phyloP scores from a whole-genome alignment of 495 filamentous ascomycete genomes.

The Penicillium crystallinum region DNA sequence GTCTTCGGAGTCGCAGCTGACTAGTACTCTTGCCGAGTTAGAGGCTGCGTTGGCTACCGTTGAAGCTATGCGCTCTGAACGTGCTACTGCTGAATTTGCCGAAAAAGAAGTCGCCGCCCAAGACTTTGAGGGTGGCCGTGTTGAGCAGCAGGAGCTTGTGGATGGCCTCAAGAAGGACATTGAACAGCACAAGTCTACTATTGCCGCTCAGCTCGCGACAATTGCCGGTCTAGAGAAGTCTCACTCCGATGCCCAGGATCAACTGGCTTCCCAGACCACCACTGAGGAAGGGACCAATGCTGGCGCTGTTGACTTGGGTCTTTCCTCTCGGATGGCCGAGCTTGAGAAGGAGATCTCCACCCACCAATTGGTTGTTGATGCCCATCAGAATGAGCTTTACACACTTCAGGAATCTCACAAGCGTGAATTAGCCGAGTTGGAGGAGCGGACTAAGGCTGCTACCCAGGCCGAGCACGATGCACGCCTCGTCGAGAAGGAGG shows the following conservation, averaged over 20 bases:
- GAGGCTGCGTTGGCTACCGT: conserved; percentile 49
- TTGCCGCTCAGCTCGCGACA: conserved; percentile 56
- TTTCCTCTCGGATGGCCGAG: conserved; percentile 49
- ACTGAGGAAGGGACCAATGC: conserved; percentile 21
- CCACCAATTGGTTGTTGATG: conserved; percentile 50
- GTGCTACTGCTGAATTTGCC: conserved; percentile 27
- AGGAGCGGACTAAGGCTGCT: conserved; percentile 33
- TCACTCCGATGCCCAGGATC: conserved; percentile 52
- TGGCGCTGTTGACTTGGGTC: conserved; percentile 38
- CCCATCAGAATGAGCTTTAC: conserved; percentile 50
- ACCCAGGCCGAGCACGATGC: conserved; percentile 44
- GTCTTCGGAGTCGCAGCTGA: conserved; percentile 65
- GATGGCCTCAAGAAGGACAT: conserved; percentile 66
- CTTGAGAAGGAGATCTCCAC: conserved; percentile 53
- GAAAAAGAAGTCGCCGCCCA: conserved; percentile 43
- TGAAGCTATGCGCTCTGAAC: conserved; percentile 45
- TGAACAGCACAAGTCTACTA: conserved; percentile 68
- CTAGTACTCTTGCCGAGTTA: conserved; percentile 64
- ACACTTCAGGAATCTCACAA: conserved; percentile 51
- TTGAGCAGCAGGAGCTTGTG: conserved; percentile 61
- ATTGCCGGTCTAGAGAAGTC: conserved; percentile 63
- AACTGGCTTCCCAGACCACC: conserved; percentile 45
- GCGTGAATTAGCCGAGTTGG: conserved; percentile 46
- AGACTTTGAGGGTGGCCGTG: conserved; percentile 47
- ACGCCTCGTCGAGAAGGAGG: conserved; percentile 41